Percentiles rank a stretch among this genome's conserved stretches.
These are phyloP conservation scores for Starmerella bombicola DNA, from an alignment of 805 yeast genomes.

Conservation along the genomic window DNA sequence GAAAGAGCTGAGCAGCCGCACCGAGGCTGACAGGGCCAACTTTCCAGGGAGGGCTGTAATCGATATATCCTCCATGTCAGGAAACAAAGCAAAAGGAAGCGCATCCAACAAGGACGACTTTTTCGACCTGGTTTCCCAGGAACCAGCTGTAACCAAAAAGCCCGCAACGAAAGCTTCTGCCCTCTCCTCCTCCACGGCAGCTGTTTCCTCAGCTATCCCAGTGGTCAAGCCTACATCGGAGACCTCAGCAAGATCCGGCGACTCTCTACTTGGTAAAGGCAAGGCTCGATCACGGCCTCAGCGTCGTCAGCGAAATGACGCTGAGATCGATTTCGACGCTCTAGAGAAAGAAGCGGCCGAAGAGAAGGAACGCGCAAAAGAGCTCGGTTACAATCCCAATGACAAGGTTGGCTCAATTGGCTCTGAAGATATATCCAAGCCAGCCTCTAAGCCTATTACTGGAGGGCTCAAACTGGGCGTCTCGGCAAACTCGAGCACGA, in stretches of 20 bases:
- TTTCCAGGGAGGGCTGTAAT: constrained; percentile 46
- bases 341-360: constrained; percentile 67
- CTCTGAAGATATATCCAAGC: background rate
- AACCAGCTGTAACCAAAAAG: constrained; percentile 10
- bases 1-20: constrained; percentile 61
- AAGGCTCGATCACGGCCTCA: constrained; percentile 20
- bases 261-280: constrained; percentile 13
- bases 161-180: background rate
- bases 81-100: constrained; percentile 41
- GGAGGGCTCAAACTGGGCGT: constrained; percentile 1
- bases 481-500: background rate
- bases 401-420: constrained; percentile 4
- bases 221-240: constrained; percentile 3
- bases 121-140: constrained; percentile 73
- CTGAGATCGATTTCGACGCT: constrained; percentile 46
- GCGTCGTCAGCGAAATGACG: constrained; percentile 23
- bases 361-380: constrained; percentile 48
- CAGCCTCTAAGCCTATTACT: background rate
- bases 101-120: constrained; percentile 54
- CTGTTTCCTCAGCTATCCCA: constrained; percentile 10
- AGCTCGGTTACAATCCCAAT: constrained; percentile 36
- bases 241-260: constrained; percentile 15
- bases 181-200: constrained; percentile 1
- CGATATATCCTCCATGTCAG: constrained; percentile 15
- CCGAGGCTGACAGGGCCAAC: constrained; percentile 49